Percentiles rank a stretch among this genome's conserved stretches.
Evolutionary conservation across 768 basidiomycete species (phyloP).

Genomic region (Collybia nuda): DNA sequence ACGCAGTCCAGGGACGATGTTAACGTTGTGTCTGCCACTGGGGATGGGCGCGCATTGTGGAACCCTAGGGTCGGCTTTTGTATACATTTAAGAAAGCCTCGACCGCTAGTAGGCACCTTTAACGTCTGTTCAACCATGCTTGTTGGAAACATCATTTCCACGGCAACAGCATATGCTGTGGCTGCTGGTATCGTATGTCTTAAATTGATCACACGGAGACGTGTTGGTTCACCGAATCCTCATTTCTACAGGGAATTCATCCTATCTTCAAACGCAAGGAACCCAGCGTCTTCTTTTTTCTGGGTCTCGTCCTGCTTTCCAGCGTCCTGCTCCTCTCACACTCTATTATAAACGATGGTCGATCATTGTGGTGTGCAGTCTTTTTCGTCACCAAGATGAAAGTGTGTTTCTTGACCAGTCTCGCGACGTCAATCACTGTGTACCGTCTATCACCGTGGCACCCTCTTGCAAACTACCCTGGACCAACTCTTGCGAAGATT

Average conservation of each 20-base stretch:
- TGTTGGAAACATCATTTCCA: no score
- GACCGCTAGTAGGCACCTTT: no score
- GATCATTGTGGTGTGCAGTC: not conserved
- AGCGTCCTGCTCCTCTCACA: not conserved
- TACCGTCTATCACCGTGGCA: slow-evolving; percentile 40
- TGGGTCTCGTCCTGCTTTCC: not conserved
- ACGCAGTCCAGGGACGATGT: no score
- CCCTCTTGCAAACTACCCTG: slow-evolving; percentile 35
- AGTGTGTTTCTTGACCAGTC: not conserved
- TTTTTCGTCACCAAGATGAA: not conserved
- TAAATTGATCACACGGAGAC: no score
- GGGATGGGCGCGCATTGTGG: no score
- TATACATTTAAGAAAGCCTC: no score
- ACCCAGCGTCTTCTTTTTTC: not conserved
- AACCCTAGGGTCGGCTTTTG: no score
- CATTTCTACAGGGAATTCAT: not conserved
- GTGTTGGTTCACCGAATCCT: no score
- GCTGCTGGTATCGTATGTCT: no score
- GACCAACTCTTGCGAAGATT: slow-evolving; percentile 26
- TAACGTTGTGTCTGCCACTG: no score
- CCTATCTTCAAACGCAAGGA: not conserved
- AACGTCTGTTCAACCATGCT: no score
- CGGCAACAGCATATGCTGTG: no score
- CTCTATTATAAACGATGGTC: not conserved
- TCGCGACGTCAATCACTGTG: slow-evolving; percentile 21